These are phyloP conservation scores for Mimosa pudica DNA, from an alignment of 306 rosid genomes.

Conservation along the genomic window DNA sequence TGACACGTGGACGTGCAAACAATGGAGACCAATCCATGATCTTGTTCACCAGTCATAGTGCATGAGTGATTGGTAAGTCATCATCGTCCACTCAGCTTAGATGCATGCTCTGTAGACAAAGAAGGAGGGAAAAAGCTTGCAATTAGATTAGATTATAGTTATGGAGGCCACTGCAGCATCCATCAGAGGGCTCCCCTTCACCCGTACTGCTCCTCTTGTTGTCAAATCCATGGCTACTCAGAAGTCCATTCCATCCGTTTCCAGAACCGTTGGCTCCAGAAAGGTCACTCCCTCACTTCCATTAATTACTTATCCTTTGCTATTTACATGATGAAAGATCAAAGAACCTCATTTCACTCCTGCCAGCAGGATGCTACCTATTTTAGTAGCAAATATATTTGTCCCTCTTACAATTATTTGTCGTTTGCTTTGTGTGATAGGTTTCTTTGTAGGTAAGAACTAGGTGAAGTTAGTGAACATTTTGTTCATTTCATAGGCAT, in stretches of 20 bases:
- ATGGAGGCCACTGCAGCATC: constrained; percentile 58
- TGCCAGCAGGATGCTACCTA: too few relatives aligned
- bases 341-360: background rate
- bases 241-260: constrained; percentile 60
- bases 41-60: constrained; percentile 1
- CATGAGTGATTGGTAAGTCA: background rate
- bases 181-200: constrained; percentile 39
- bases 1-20: constrained; percentile 44
- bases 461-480: background rate
- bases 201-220: constrained; percentile 40
- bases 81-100: constrained; percentile 36
- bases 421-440: background rate
- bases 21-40: constrained; percentile 38
- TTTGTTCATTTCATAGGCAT: background rate
- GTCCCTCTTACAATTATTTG: background rate
- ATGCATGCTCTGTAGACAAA: background rate
- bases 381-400: too few relatives aligned
- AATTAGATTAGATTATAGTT: constrained; percentile 25
- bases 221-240: constrained; percentile 75
- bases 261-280: constrained; percentile 58
- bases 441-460: background rate
- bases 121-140: constrained; percentile 7
- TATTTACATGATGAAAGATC: background rate
- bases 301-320: background rate
- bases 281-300: constrained; percentile 50